These are phyloP conservation scores for Neurospora sp. DNA, from an alignment of 495 filamentous ascomycete genomes.

Conservation along the genomic window DNA sequence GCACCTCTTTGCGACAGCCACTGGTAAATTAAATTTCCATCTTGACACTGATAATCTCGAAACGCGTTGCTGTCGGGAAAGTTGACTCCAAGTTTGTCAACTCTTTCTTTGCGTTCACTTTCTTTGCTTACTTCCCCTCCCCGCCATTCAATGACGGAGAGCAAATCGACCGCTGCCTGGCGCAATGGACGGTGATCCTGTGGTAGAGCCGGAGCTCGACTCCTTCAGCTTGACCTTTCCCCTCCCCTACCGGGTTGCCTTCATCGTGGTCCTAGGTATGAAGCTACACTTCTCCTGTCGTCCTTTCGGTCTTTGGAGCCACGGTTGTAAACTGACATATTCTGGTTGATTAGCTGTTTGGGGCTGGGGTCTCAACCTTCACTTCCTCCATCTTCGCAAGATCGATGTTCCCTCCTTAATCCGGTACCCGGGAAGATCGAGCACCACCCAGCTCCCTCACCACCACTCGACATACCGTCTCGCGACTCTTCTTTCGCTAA, in stretches of 20 bases:
- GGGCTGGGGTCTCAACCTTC: constrained; percentile 83
- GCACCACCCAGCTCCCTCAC: constrained; percentile 55
- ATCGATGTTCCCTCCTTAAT: constrained; percentile 78
- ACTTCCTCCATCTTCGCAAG: constrained; percentile 60
- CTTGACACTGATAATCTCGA: background rate
- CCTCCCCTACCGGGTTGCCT: constrained; percentile 73
- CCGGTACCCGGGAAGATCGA: constrained; percentile 61
- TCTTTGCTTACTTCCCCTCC: constrained; percentile 3
- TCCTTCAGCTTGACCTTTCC: constrained; percentile 74
- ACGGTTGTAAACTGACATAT: constrained; percentile 5
- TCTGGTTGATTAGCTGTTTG: constrained; percentile 55
- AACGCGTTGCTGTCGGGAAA: background rate
- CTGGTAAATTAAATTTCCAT: background rate
- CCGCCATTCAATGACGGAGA: constrained; percentile 14
- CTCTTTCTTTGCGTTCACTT: constrained; percentile 7
- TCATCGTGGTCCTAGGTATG: constrained; percentile 70
- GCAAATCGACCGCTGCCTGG: constrained; percentile 11
- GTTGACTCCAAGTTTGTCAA: background rate
- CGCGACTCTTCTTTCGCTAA: constrained; percentile 60
- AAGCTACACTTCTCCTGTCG: constrained; percentile 1
- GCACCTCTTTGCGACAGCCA: background rate
- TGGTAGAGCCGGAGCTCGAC: constrained; percentile 73
- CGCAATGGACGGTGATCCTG: constrained; percentile 71
- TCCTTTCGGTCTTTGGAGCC: background rate
- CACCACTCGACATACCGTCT: constrained; percentile 76